Base-by-base conservation (phyloP, 208 protist species). In the Herpetomonas tarakana region DNA sequence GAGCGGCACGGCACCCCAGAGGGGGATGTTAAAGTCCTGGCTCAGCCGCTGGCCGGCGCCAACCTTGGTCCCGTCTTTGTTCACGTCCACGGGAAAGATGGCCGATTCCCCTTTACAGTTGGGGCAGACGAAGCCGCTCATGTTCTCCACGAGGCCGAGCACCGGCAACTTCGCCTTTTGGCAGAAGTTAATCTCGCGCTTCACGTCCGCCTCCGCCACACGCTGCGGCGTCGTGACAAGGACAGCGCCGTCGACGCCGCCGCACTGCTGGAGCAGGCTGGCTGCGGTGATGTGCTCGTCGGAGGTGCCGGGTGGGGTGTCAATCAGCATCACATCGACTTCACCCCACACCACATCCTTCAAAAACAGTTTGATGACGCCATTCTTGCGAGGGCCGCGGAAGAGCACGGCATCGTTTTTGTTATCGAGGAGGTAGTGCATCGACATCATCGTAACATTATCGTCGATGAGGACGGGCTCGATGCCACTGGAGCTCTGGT, bases 131-230 rank as follows among this genome's bases (percentile, higher is more conserved):
- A 98, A 99, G 18, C 96, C 97, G 62, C 83, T 96, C 98, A 99
- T 99, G 83, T 99, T 99, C 71, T 99, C 99, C 18, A 99, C 96
- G 24, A 99, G 88, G 30, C 99, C 99, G 30, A 99, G 75, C 18
- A 99, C 77, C 0, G 68, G 78, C 3, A 99, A 46, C 51, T 93
- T 91, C n/a, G 97, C 89, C 69, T 99, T 99, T 24, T 91, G 73
- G 81, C 98, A 99, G 76, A 99, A 99, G 65, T 94, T 97, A 52
- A 99, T 74, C 75, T 99, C 99, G 21, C 90, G 76, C 44, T 98
- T 74, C 14, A 99, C 99, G 66, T 99, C 99, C 1, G 92, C 83
- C 52, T 99, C 83, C 16, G 98, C 81, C 0, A 99, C 96, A 47
- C 98, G 92, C 87, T 99, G 98, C 46, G 98, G 98, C 9, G 98